Conservation (phyloP, 208 protist genomes). For the Leishmania guyanensis region DNA sequence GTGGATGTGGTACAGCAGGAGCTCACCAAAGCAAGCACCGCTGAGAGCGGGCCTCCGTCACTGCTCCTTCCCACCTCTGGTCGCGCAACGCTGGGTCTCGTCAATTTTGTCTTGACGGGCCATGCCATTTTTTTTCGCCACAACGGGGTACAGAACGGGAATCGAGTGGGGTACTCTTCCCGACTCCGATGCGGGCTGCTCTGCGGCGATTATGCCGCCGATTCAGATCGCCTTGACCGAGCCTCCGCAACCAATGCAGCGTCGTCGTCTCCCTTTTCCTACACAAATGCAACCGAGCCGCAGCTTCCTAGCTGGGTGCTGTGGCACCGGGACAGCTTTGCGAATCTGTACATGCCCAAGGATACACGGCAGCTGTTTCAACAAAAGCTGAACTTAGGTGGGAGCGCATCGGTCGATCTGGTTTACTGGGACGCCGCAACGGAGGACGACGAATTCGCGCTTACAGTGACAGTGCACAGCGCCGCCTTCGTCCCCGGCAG, state of each 20-base stretch:
- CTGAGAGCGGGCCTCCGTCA: conserved; percentile 4
- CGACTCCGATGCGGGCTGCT: conserved; percentile 41
- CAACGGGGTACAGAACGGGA: conserved; percentile 34
- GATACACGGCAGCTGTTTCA: conserved; percentile 63
- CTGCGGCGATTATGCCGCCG: conserved; percentile 16
- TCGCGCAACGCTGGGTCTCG: conserved; percentile 51
- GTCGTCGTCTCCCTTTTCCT: conserved; percentile 6
- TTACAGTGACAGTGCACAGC: conserved; percentile 50
- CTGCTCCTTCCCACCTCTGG: conserved; percentile 25
- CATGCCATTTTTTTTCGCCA: conserved; percentile 33
- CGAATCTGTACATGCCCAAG: conserved; percentile 71
- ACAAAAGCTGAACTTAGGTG: conserved; percentile 52
- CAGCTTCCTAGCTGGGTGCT: conserved; percentile 81
- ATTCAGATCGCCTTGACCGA: not conserved
- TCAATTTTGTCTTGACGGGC: conserved; percentile 52
- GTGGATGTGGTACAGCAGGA: conserved; percentile 40
- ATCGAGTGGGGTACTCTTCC: conserved; percentile 36
- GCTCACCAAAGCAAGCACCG: conserved; percentile 29
- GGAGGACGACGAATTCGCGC: conserved; percentile 48
- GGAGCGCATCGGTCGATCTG: conserved; percentile 48
- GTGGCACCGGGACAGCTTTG: conserved; percentile 52
- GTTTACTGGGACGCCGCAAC: conserved; percentile 73
- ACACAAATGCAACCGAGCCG: conserved; percentile 46
- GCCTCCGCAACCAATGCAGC: not conserved
- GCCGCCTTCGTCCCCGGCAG: conserved; percentile 8